Percentiles rank a stretch among this genome's conserved stretches.
Evolutionary conservation across 2,329 filamentous ascomycete species (phyloP).

Genomic region (Polytolypa hystricis): DNA sequence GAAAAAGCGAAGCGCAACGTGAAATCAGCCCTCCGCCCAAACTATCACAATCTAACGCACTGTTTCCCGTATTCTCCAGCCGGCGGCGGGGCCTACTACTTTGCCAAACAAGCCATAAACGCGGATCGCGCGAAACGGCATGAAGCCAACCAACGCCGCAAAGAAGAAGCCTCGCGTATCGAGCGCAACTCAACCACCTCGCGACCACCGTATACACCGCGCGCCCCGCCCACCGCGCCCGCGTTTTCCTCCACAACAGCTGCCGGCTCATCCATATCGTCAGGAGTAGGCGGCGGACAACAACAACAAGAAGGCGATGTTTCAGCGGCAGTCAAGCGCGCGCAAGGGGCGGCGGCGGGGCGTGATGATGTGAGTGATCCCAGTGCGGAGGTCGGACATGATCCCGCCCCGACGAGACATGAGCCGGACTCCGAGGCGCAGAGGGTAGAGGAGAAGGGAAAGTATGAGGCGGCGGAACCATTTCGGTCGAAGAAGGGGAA

Average conservation of each 20-base stretch:
- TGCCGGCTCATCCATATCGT: constrained; percentile 16
- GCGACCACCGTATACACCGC: not conserved
- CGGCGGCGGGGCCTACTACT: constrained; percentile 86
- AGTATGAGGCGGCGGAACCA: constrained; percentile 71
- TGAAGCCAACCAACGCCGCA: constrained; percentile 40
- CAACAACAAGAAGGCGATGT: constrained; percentile 17
- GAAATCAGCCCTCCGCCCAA: not conserved
- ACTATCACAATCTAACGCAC: not conserved
- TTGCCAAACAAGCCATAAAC: constrained; percentile 91
- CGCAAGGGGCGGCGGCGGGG: constrained; percentile 20
- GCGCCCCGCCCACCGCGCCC: not conserved
- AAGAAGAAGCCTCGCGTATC: constrained; percentile 13
- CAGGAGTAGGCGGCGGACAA: too few relatives aligned
- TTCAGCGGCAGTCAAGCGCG: constrained; percentile 25
- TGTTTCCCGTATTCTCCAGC: constrained; percentile 39
- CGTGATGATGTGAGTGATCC: constrained; percentile 51
- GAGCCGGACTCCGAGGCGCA: constrained; percentile 61
- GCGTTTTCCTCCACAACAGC: constrained; percentile 2
- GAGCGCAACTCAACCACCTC: constrained; percentile 11
- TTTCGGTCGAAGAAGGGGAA: constrained; percentile 76
- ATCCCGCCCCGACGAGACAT: constrained; percentile 79
- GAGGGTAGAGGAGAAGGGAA: constrained; percentile 64
- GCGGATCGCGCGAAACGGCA: constrained; percentile 67
- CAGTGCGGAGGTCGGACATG: constrained; percentile 59
- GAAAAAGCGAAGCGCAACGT: not conserved